phyloP scores from a whole-genome alignment of 805 yeast genomes.

The Saccharomycopsis selenospora region DNA sequence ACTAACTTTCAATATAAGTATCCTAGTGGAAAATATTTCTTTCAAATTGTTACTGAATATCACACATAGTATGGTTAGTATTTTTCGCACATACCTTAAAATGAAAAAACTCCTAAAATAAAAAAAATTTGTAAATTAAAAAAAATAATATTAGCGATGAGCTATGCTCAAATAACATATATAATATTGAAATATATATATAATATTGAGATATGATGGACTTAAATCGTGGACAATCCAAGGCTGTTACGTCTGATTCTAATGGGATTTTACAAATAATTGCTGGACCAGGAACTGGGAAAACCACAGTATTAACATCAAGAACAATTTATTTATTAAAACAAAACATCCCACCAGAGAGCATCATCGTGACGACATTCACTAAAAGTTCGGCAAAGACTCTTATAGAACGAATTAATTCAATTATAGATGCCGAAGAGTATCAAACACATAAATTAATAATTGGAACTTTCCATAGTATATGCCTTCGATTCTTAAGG shows the following conservation, averaged over 20 bases:
- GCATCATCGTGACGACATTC: conserved; percentile 81
- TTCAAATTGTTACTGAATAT: too few relatives aligned
- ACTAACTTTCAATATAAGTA: too few relatives aligned
- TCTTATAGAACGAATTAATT: conserved; percentile 55
- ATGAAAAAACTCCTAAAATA: too few relatives aligned
- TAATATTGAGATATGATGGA: not conserved
- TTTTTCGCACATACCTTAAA: too few relatives aligned
- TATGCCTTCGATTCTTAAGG: conserved; percentile 56
- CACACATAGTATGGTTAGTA: too few relatives aligned
- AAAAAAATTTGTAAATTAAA: too few relatives aligned
- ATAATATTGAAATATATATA: too few relatives aligned
- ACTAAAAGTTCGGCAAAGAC: conserved; percentile 90
- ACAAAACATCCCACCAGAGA: conserved; percentile 46
- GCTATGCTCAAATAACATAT: too few relatives aligned
- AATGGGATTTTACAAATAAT: conserved; percentile 41
- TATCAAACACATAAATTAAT: conserved; percentile 38
- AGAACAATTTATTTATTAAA: conserved; percentile 67
- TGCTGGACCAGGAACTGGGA: conserved; percentile 69
- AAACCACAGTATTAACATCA: conserved; percentile 75
- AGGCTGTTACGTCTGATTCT: conserved; percentile 38
- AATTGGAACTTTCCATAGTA: conserved; percentile 87
- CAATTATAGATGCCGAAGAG: conserved; percentile 30
- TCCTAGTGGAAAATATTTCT: too few relatives aligned
- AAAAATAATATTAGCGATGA: too few relatives aligned
- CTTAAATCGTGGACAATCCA: conserved; percentile 36